Base-by-base conservation (phyloP, 2,329 filamentous ascomycete genomes). In the Diplodia scrobiculata region DNA sequence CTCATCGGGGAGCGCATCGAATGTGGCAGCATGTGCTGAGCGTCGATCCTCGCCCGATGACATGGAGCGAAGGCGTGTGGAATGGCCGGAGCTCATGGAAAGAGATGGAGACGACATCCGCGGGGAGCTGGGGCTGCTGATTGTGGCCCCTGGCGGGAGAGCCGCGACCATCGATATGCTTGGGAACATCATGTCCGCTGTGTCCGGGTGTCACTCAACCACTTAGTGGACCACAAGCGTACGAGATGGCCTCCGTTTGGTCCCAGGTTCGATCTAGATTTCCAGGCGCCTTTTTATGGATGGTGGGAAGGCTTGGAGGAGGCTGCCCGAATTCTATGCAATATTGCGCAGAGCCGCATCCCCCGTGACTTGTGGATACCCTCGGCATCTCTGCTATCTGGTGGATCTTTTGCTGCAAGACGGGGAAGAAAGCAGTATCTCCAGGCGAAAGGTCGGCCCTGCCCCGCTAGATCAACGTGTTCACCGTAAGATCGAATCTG, bases 101-200 rank as follows among this genome's bases (percentile, higher is more conserved):
- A 32, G 25, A 21, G 55, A 60, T 11, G 55, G 41, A 14, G 55
- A n/a, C 2, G 55, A 21, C 25, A 60, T 34, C 17, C 41, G 25
- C 29, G 25, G 55, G 2, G 55, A 48, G 6, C 14, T 25, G 5
- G 55, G 55, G 55, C 54, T 45, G 34, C 17, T 58, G 29, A 38
- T 19, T 7, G 36, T 29, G 36, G 41, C 11, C 25, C 47, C 25
- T 10, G 55, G 55, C 41, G 41, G 41, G 7, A 60, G 38, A 32
- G 55, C 14, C 17, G 55, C 55, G 2, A 60, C 38, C 14, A 60
- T 32, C 5, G 55, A 60, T 27, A 60, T 60, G 34, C 55, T 60
- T 5, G 55, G 55, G 19, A 60, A 48, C 14, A n/a, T 7, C 48
- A 27, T 17, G 19, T 27, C 27, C 27, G 48, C 48, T 27, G 6